Evolutionary conservation across 2,329 filamentous ascomycete genomes (phyloP).

Genomic region (Aspergillus neotritici): DNA sequence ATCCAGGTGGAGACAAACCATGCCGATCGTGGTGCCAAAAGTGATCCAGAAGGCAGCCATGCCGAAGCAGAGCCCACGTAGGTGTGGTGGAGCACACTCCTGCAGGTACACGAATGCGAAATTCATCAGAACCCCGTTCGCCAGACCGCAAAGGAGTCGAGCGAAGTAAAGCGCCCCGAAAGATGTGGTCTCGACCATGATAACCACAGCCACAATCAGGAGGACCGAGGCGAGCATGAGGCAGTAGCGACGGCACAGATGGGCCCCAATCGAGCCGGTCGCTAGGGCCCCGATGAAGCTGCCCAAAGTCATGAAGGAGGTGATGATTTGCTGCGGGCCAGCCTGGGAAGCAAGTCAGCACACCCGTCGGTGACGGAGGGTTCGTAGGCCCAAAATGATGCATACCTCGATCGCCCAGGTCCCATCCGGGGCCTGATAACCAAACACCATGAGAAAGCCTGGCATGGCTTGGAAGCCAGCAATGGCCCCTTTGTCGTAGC

Average conservation of each 20-base stretch:
- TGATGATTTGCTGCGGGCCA: constrained; percentile 1
- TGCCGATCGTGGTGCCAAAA: constrained; percentile 1
- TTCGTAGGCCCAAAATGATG: background rate
- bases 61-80: background rate
- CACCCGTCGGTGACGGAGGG: too few relatives aligned
- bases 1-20: background rate
- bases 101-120: background rate
- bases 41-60: constrained; percentile 4
- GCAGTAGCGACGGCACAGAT: background rate
- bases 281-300: background rate
- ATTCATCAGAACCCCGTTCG: background rate
- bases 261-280: background rate
- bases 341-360: background rate
- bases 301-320: constrained; percentile 2
- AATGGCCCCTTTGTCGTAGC: background rate
- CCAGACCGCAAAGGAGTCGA: too few relatives aligned
- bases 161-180: too few relatives aligned
- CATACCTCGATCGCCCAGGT: background rate
- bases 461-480: constrained; percentile 3
- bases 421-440: constrained; percentile 1
- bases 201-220: too few relatives aligned
- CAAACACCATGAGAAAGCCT: constrained; percentile 1
- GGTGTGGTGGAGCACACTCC: background rate
- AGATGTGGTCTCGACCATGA: too few relatives aligned
- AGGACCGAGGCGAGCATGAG: background rate